Evolutionary conservation across 2,329 filamentous ascomycete species (phyloP).

Genomic region (Tolypocladium inflatum): DNA sequence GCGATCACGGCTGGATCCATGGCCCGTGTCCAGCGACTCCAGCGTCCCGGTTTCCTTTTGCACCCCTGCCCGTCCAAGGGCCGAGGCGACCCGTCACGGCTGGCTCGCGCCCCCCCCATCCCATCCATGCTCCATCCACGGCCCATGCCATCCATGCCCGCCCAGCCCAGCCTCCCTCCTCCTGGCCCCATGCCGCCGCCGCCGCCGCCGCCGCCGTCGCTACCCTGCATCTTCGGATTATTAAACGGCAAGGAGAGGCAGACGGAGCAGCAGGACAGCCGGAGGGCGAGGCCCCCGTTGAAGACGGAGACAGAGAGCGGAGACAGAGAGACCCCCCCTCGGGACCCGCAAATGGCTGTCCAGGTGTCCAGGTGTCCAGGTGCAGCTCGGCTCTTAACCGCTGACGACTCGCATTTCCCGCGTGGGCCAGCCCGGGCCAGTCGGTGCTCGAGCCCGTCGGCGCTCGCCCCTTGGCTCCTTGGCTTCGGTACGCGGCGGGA

Average conservation of each 20-base stretch:
- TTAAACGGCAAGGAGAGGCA: not conserved
- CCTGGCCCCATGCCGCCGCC: no score
- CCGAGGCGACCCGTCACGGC: not conserved
- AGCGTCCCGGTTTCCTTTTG: conserved; percentile 3
- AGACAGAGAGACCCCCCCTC: not conserved
- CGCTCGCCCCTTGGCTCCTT: not conserved
- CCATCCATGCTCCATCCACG: not conserved
- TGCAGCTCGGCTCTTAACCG: not conserved
- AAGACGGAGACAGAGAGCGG: not conserved
- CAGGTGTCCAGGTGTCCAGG: no score
- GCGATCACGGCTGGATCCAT: no score
- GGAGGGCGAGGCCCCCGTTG: not conserved
- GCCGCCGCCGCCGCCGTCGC: no score
- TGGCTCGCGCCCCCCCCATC: not conserved
- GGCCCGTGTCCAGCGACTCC: not conserved
- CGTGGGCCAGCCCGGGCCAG: not conserved
- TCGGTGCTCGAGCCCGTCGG: no score
- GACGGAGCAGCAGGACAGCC: not conserved
- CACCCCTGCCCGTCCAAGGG: not conserved
- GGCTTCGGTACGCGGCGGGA: not conserved
- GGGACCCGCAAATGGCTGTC: not conserved
- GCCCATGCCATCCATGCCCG: not conserved
- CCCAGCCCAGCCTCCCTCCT: not conserved
- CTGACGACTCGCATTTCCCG: not conserved
- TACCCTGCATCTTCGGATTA: not conserved